Base-by-base conservation (phyloP, 139 green algal genomes). In the Coccomyxa sp. region DNA sequence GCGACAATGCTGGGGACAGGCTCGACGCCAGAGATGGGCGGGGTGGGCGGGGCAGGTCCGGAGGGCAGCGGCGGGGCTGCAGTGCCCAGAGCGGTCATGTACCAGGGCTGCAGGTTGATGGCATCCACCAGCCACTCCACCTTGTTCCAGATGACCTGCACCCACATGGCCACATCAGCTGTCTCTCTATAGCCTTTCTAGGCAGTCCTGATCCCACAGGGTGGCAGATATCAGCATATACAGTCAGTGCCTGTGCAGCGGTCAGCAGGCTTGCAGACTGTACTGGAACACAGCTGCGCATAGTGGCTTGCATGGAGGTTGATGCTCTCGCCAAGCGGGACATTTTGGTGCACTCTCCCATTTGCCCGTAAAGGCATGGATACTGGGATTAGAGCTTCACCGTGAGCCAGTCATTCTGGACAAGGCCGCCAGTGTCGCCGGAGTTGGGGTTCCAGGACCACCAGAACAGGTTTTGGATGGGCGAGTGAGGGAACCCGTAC, bases 391-490 rank as follows among this genome's bases (percentile, higher is more conserved):
- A 14, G 18, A 64, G 50, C 50, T 33, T 72, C 31, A 72, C 29
- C 31, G 31, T 72, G 68, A 72, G 68, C 68, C 68, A 39, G 68
- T 72, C 68, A 10, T 72, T 27, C 29, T 39, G 68, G 8, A 82
- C 27, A 6, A 85, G 39, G 34, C 77, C 81, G 35, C 80, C 77
- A 70, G 80, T 88, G 55, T 83, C 80, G 22, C 76, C 76, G 22
- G 44, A 78, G 40, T 82, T 85, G 38, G 55, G 36, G 12, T 84
- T 87, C 82, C 82, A 87, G 35, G 72, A 76, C 85, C 85, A 87
- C 22, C 69, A 83, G 27, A 82, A 44, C 29, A 40, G 71, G 54
- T 71, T 44, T 12, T 54, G 33, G 5, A 75, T 70, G 39, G 72
- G 75, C n/a, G 64, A 39, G 68, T 75, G 64, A n/a, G 55, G 38